Evolutionary conservation across 1,284 basidiomycete species (phyloP), one percentile per base, ranked within the genome.

Genomic region (Naganishia cerealis): DNA sequence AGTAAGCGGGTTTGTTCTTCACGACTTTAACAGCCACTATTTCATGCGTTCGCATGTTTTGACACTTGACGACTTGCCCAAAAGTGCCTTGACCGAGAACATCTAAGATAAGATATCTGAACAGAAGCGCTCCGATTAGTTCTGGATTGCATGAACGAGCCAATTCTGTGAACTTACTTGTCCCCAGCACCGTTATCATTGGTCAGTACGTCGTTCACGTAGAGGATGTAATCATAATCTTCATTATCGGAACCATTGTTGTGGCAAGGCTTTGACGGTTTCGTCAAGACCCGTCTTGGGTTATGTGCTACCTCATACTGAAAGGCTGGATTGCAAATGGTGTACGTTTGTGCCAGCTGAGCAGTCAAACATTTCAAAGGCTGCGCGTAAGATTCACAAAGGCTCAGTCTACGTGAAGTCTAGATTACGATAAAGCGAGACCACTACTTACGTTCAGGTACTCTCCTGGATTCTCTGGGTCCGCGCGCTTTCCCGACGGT

Each of bases 1-100:
- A 94, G 82, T 99, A 99, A 0, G 95, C 95, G 2, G 95, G 95
- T 81, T 99, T 99, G 82, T 99, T 99, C 85, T 99, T 99, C 76
- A 99, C 94, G 18, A 99, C 96, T 81, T 99, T 99, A 71, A 99
- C 95, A 16, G 96, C 96, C 53, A 96, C 92, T 63, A 99, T 92
- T 79, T 97, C 94, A 80, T 98, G 94, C 46, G 92, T 98, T 81
- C 94, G 92, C 90, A 98, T 95, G 78, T 99, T 97, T 80, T 98
- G 96, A 79, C 96, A 99, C 80, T 99, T 99, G 78, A 99, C 96
- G 36, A 99, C 95, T 80, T 99, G 95, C 1, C 96, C 95, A 75
- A 99, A 99, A 3, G 95, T 99, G 42, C 95, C 95, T 80, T 99
- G 95, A 16, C 95, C 95, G 40, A 99, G 86, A 67, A 99, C 92